Evolutionary conservation across 768 basidiomycete genomes (phyloP).

Genomic region (Russula brevipes): DNA sequence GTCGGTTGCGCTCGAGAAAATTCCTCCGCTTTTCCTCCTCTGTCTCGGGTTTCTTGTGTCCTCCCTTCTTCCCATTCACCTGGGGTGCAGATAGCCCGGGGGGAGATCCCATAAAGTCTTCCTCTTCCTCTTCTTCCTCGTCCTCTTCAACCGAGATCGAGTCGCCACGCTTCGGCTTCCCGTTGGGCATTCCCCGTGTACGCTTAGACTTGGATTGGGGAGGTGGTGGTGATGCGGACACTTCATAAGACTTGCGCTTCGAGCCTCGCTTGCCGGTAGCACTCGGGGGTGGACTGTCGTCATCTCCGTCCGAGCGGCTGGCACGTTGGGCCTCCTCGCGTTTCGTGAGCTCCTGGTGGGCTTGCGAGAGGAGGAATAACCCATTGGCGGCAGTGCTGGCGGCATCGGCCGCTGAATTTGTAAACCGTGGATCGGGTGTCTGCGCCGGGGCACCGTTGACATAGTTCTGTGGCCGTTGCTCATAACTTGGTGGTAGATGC

Average conservation of each 20-base stretch:
- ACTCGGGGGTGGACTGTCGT: constrained; percentile 29
- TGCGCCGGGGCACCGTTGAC: constrained; percentile 16
- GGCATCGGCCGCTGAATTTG: constrained; percentile 46
- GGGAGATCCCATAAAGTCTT: constrained; percentile 31
- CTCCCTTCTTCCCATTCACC: constrained; percentile 28
- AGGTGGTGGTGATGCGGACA: constrained; percentile 31
- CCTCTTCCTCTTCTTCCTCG: constrained; percentile 36
- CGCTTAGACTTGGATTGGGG: constrained; percentile 31
- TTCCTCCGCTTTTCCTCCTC: constrained; percentile 98
- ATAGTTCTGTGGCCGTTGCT: constrained; percentile 24
- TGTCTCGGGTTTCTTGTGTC: constrained; percentile 79
- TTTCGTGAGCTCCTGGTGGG: constrained; percentile 94
- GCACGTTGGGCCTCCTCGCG: constrained; percentile 82
- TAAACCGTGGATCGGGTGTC: constrained; percentile 28
- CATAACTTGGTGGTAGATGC: constrained; percentile 27
- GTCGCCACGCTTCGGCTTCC: constrained; percentile 27
- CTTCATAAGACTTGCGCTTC: constrained; percentile 65
- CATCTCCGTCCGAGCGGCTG: constrained; percentile 32
- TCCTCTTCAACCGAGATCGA: constrained; percentile 30
- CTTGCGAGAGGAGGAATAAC: constrained; percentile 88
- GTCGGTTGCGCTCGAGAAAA: constrained; percentile 94
- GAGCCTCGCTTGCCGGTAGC: constrained; percentile 47
- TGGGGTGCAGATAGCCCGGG: background rate
- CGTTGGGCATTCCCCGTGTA: constrained; percentile 32
- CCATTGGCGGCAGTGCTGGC: constrained; percentile 81